Conservation (phyloP, 805 yeast species). For the Ogataea henricii region DNA sequence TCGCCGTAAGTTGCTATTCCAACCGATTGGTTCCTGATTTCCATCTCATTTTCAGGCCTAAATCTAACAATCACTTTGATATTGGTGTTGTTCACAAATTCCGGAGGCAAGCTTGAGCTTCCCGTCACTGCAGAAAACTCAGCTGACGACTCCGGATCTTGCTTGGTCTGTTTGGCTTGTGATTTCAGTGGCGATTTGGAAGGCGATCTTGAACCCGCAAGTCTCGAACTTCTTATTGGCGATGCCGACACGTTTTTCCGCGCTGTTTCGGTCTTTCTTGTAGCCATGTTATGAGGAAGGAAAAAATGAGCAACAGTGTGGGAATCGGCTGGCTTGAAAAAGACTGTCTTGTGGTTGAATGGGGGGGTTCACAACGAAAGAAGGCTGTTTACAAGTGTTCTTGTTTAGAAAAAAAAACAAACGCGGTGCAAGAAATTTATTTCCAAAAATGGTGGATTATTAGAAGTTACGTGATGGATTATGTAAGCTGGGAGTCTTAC, state of each 20-base stretch:
- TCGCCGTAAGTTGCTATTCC: slow-evolving; percentile 16
- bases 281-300: background rate
- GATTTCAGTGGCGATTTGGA: slow-evolving; percentile 6
- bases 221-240: slow-evolving; percentile 15
- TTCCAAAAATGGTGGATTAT: slow-evolving; percentile 1
- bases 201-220: slow-evolving; percentile 8
- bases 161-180: background rate
- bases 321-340: background rate
- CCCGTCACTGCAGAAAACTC: slow-evolving; percentile 7
- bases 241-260: slow-evolving; percentile 12
- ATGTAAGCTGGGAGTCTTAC: too few relatives aligned
- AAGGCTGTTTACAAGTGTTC: background rate
- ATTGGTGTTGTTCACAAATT: slow-evolving; percentile 32
- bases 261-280: background rate
- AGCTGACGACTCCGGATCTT: slow-evolving; percentile 7
- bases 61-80: slow-evolving; percentile 74
- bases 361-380: background rate
- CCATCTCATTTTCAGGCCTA: slow-evolving; percentile 51
- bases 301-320: background rate
- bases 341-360: background rate
- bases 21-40: slow-evolving; percentile 11
- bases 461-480: background rate
- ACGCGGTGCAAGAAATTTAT: slow-evolving; percentile 2
- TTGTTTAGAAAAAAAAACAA: background rate
- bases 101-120: slow-evolving; percentile 1